Conservation (phyloP, 2,329 filamentous ascomycete species). For the Aspergillus tubingensis region DNA sequence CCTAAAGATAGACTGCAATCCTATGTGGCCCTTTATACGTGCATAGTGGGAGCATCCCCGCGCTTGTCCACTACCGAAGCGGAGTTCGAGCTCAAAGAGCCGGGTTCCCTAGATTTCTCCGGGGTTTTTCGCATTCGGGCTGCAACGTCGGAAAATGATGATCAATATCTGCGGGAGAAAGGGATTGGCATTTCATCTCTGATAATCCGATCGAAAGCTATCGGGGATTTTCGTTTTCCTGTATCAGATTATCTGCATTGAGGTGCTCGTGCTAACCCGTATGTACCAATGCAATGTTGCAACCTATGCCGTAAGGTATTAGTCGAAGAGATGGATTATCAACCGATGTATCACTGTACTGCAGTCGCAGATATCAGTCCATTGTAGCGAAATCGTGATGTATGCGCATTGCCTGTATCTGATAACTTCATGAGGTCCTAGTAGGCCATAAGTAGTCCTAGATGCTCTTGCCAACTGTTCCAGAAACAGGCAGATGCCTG, state of each 20-base stretch:
- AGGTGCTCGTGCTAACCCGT: neutral
- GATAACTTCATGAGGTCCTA: too few species aligned
- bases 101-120: conserved; percentile 1
- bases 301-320: neutral
- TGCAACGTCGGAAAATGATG: conserved; percentile 6
- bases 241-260: conserved; percentile 14
- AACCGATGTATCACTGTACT: neutral
- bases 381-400: too few species aligned
- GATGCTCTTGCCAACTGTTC: neutral
- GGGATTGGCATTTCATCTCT: conserved; percentile 13
- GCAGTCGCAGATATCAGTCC: too few species aligned
- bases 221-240: conserved; percentile 7
- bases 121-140: conserved; percentile 10
- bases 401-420: too few species aligned
- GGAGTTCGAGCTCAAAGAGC: conserved; percentile 10
- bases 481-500: neutral
- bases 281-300: neutral
- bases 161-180: conserved; percentile 13
- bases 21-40: conserved; percentile 9
- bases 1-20: neutral
- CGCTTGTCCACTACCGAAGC: neutral
- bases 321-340: neutral
- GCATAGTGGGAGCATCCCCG: conserved; percentile 12
- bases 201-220: conserved; percentile 6
- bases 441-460: too few species aligned